A percentile compares a stretch with the other conserved stretches of the same genome.
These are phyloP conservation scores for Russula emetica DNA, from an alignment of 768 basidiomycete species.

Conservation along the genomic window DNA sequence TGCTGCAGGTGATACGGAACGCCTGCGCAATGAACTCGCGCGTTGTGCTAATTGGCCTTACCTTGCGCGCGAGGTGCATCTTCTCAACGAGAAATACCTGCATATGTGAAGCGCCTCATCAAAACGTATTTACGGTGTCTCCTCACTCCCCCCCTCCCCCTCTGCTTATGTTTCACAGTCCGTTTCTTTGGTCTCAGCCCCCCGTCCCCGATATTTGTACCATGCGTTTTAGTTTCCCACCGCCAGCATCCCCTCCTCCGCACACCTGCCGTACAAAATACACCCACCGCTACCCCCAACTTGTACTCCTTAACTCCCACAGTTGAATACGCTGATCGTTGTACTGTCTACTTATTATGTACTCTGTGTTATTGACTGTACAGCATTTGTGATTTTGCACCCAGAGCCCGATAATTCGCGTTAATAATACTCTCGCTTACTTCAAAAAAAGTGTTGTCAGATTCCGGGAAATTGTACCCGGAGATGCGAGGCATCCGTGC, in stretches of 20 bases:
- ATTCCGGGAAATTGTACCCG: not conserved
- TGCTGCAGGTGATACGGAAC: constrained; percentile 48
- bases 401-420: not conserved
- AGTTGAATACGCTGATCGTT: constrained; percentile 11
- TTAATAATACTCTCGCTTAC: not conserved
- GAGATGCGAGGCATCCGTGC: not conserved
- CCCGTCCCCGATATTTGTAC: constrained; percentile 22
- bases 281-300: not conserved
- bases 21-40: constrained; percentile 55
- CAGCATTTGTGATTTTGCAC: constrained; percentile 8
- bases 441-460: not conserved
- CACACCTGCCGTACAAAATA: constrained; percentile 13
- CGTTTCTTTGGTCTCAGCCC: constrained; percentile 14
- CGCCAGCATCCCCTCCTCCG: not conserved
- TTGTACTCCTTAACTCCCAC: not conserved
- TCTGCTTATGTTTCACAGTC: constrained; percentile 8
- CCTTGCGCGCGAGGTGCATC: constrained; percentile 79
- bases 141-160: not conserved
- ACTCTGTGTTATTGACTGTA: constrained; percentile 19
- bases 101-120: constrained; percentile 25
- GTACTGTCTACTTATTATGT: constrained; percentile 22
- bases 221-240: constrained; percentile 23
- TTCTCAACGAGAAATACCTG: constrained; percentile 81
- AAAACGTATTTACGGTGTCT: not conserved
- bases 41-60: constrained; percentile 79